Base-by-base conservation (phyloP, 2,329 filamentous ascomycete genomes). In the Alternaria ventricosa region DNA sequence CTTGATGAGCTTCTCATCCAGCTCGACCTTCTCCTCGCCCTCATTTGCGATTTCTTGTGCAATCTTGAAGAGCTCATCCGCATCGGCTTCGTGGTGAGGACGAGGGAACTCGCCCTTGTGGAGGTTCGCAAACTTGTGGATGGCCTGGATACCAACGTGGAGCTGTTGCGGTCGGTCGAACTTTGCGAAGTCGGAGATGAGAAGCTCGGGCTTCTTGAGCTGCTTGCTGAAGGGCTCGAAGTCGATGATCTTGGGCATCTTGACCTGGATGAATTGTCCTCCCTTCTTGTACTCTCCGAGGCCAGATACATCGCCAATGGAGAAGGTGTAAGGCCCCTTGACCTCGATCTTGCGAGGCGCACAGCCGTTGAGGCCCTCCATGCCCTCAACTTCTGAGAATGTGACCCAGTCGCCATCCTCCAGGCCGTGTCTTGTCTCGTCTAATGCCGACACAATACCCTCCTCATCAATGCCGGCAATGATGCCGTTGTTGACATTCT, bases 361-460 rank as follows among this genome's bases (percentile, higher is more conserved):
- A 47, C 88, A 87, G 72, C 88, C 88, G 79, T 99, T 99, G 66
- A 99, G 82, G 6, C 82, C 89, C 65, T 97, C 94, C 92, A 99
- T 93, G 22, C 96, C 96, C 83, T 96, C 89, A 22, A 99, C 80
- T 79, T 99, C 96, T 3, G 92, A 90, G 80, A 99, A 99, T 9
- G 93, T 97, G 60, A 99, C 94, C 78, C 90, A 97, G 79, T 99
- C 96, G 22, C 95, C 96, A 84, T 99, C 96, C 80, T 97, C 94
- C 43, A 99, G 85, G 6, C 96, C 96, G 79, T 99, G 96, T 59
- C 96, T 88, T 10, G 94, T 96, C 84, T 99, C 96, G 71, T 99
- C 96, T 27, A 97, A 85, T 10, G 94, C 94, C 12, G 95, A 97
- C 4, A 99, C 95, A 53, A 97, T 79, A 20, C 96, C 96, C 47